Evolutionary conservation across 2,329 filamentous ascomycete genomes (phyloP), one percentile per base, ranked within the genome.

Genomic region (Nigrospora osmanthi): DNA sequence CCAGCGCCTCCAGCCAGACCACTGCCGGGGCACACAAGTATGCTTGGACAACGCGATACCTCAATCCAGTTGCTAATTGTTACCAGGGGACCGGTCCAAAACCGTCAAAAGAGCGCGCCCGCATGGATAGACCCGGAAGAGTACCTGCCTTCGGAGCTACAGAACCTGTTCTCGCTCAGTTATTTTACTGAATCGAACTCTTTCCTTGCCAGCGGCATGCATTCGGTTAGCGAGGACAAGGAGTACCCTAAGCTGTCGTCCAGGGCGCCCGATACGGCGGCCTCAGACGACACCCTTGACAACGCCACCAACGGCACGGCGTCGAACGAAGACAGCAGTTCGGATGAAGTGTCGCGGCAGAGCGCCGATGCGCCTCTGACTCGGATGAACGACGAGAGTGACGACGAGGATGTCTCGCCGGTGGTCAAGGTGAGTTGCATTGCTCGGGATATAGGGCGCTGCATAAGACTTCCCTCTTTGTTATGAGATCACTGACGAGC

Each of bases 81-180:
- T 28, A 28, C 48, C 51, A 42, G 48, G 43, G 46, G 50, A 61
- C 39, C 55, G 53, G 59, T 67, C 60, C 50, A 61, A 60, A 7
- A 80, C 78, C 62, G 78, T 72, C 49, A 63, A 55, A 12, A 63
- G 62, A 35, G 69, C 74, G 28, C 23, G 7, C 78, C 76, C 4
- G 69, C 64, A 51, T 88, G 69, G 71, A 71, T 69, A 51, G 66
- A 68, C 52, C 75, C 65, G 53, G 68, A 59, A 46, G 70, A 62
- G 44, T 82, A 79, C 50, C 76, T 97, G 19, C 75, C 79, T 1
- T 68, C 77, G 1, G 66, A 72, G 16, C 70, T 87, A 35, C 84
- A 82, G 57, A 83, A 80, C 46, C 68, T 96, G 14, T 97, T 97
- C 58, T 80, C 86, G 13, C 67, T 95, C 52, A 81, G 81, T 58